phyloP scores from a whole-genome alignment of 768 basidiomycete species.

The Tephrocybe sp. region DNA sequence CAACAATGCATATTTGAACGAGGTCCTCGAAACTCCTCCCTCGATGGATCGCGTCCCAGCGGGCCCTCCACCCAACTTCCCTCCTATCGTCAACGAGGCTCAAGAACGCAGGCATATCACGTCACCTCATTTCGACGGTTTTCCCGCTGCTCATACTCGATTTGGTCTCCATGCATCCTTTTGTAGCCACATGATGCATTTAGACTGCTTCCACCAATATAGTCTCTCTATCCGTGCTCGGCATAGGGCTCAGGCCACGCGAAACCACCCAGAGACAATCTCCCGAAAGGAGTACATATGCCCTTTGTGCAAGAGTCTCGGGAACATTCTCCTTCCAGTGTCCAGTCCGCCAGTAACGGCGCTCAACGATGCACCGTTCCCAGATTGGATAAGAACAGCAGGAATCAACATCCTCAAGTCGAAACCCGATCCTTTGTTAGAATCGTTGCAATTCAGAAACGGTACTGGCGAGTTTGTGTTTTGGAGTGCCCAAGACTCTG shows the following conservation, averaged over 20 bases:
- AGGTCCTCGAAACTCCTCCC: slow-evolving; percentile 60
- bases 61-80: slow-evolving; percentile 37
- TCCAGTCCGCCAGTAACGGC: slow-evolving; percentile 46
- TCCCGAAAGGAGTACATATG: slow-evolving; percentile 94
- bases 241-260: slow-evolving; percentile 83
- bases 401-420: slow-evolving; percentile 89
- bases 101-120: slow-evolving; percentile 43
- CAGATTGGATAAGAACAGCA: slow-evolving; percentile 88
- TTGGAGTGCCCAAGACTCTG: slow-evolving; percentile 82
- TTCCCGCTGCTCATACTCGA: slow-evolving; percentile 67
- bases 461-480: slow-evolving; percentile 90
- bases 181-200: slow-evolving; percentile 97
- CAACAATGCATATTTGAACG: slow-evolving; percentile 60
- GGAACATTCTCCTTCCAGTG: slow-evolving; percentile 91
- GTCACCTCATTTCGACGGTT: slow-evolving; percentile 68
- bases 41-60: slow-evolving; percentile 61
- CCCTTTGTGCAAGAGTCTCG: slow-evolving; percentile 94
- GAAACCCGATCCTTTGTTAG: slow-evolving; percentile 70
- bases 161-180: slow-evolving; percentile 88
- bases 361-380: slow-evolving; percentile 63
- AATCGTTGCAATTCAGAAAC: slow-evolving; percentile 71
- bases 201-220: slow-evolving; percentile 92
- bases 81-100: slow-evolving; percentile 49
- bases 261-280: slow-evolving; percentile 95
- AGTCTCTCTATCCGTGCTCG: slow-evolving; percentile 83